Evolutionary conservation across 2,329 filamentous ascomycete genomes (phyloP), one percentile per base, ranked within the genome.

Genomic region (Arthrobotrys iridis): DNA sequence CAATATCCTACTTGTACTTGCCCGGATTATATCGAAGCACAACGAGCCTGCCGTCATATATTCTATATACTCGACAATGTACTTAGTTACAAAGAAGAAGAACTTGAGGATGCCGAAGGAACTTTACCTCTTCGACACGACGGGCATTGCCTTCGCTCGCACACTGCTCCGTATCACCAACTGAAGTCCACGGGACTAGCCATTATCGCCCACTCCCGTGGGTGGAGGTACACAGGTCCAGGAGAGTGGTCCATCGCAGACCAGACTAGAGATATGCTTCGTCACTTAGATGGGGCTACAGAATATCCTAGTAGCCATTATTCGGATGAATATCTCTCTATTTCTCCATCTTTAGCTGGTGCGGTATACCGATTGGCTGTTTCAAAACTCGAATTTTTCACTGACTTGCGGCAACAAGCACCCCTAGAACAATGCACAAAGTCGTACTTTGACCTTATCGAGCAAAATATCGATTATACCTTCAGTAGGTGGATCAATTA

Each of bases 291-390:
- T 58, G 28, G 30, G n/a, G 26, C 28, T 4, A 30, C 41, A n/a
- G 62, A 60, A 0, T 62, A 60, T 30, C 15, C 55, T 15, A 57
- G 30, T 5, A 74, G 62, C 30, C 52, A 55, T 5, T 67, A 74
- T 22, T 62, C 70, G 24, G 70, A 74, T 11, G 62, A 67, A 13
- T 67, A 74, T 50, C 70, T 74, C 20, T 66, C 70, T 15, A 48
- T 13, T 18, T 66, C 70, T 33, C 35, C 70, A 24, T 35, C 48
- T 13, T 22, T 74, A 22, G 43, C 62, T 67, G 70, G 70, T 74
- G 62, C 70, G 70, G 62, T 74, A 66, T 74, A 74, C 28, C 60
- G 70, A 74, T 67, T 74, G 28, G 70, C 70, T 35, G 40, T 74
- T 30, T 62, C 70, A 37, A 74, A 74, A 30, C 70, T 62, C 52